Percentiles rank a stretch among this genome's conserved stretches.
Evolutionary conservation across 2,329 filamentous ascomycete genomes (phyloP).

Genomic region (Exophiala mesophila): DNA sequence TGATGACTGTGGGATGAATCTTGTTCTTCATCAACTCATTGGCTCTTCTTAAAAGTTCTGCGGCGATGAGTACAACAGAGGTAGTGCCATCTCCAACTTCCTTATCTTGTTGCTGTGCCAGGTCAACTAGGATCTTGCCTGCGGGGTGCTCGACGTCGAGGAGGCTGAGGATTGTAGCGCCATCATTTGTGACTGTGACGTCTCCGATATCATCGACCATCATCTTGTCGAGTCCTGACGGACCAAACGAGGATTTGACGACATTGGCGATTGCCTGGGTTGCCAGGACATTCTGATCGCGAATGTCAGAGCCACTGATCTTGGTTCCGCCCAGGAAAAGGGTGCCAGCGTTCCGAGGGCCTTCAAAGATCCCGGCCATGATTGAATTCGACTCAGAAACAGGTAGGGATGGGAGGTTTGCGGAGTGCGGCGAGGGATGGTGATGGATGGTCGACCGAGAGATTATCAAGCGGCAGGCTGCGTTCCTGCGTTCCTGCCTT

Average conservation of each 20-base stretch:
- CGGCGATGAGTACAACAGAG: constrained; percentile 93
- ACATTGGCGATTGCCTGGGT: constrained; percentile 98
- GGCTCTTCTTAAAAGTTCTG: constrained; percentile 84
- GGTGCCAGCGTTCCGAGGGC: constrained; percentile 84
- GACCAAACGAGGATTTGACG: constrained; percentile 97
- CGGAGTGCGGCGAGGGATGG: neutral
- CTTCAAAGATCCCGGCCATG: constrained; percentile 96
- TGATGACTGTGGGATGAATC: constrained; percentile 99
- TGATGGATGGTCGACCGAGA: no score
- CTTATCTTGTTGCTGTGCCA: constrained; percentile 98
- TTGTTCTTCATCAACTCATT: constrained; percentile 99
- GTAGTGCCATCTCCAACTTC: constrained; percentile 98
- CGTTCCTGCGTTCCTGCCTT: no score
- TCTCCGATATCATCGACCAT: constrained; percentile 99
- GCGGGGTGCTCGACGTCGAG: constrained; percentile 97
- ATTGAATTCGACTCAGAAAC: constrained; percentile 20
- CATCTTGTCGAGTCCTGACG: constrained; percentile 98
- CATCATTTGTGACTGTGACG: constrained; percentile 98
- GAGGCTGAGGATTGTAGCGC: constrained; percentile 90
- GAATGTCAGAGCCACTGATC: constrained; percentile 92
- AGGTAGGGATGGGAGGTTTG: neutral
- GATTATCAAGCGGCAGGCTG: no score
- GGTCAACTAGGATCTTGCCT: constrained; percentile 94
- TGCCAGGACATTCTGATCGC: constrained; percentile 94
- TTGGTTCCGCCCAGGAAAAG: constrained; percentile 96